Conservation (phyloP, 495 filamentous ascomycete species). For the Evernia prunastri region DNA sequence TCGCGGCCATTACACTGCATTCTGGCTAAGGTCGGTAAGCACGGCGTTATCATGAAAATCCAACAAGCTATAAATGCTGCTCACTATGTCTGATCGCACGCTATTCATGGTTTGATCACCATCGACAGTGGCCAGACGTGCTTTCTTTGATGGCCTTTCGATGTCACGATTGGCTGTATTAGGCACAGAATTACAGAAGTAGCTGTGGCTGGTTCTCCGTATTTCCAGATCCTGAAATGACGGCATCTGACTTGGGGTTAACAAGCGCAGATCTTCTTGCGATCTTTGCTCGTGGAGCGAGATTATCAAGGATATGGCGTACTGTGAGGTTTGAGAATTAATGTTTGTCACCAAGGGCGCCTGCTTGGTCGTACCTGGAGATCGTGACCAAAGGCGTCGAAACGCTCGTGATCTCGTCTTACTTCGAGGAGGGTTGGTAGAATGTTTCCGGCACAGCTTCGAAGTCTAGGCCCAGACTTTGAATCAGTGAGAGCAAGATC, state of each 20-base stretch:
- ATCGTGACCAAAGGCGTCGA: slow-evolving; percentile 20
- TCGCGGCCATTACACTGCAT: slow-evolving; percentile 4
- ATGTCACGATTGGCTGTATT: slow-evolving; percentile 16
- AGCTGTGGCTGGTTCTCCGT: slow-evolving; percentile 13
- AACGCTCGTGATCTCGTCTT: slow-evolving; percentile 13
- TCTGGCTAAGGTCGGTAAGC: slow-evolving; percentile 2
- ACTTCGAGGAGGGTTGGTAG: slow-evolving; percentile 16
- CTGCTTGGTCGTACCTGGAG: slow-evolving; percentile 24
- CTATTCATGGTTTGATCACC: background rate
- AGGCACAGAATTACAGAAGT: slow-evolving; percentile 3
- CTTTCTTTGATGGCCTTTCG: slow-evolving; percentile 18
- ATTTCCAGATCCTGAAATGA: slow-evolving; percentile 16
- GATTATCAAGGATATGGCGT: slow-evolving; percentile 6
- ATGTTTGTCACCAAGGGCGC: background rate
- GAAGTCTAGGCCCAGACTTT: background rate
- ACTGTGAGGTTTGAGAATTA: slow-evolving; percentile 2
- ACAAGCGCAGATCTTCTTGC: background rate
- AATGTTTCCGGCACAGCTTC: background rate
- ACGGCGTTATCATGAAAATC: slow-evolving; percentile 1
- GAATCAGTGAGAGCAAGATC: background rate
- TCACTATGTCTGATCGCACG: slow-evolving; percentile 9
- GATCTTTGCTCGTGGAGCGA: background rate
- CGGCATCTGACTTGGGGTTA: background rate
- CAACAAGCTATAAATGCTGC: slow-evolving; percentile 13
- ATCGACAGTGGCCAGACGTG: slow-evolving; percentile 2